These are phyloP conservation scores for Dioszegia hungarica DNA, from an alignment of 768 basidiomycete genomes.

Conservation along the genomic window DNA sequence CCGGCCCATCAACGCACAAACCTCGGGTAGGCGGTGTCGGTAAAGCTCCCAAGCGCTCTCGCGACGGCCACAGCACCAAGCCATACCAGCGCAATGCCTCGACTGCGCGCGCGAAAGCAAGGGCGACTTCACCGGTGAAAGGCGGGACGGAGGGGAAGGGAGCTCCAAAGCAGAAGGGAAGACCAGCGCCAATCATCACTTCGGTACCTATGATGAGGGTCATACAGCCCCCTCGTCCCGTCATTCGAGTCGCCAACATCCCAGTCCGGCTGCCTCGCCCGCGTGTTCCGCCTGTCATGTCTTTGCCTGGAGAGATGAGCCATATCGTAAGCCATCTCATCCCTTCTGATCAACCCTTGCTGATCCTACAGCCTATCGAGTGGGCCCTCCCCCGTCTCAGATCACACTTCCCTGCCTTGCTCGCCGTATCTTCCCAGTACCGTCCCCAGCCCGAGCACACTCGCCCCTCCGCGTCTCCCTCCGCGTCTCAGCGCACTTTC, in stretches of 20 bases:
- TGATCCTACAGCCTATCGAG: constrained; percentile 11
- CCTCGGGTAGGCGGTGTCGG: constrained; percentile 11
- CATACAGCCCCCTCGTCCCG: background rate
- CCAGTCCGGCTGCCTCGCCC: constrained; percentile 12
- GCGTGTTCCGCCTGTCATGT: constrained; percentile 7
- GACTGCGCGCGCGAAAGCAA: constrained; percentile 1
- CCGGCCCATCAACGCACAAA: constrained; percentile 3
- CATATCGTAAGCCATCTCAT: constrained; percentile 9
- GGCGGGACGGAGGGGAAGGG: background rate
- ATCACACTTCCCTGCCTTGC: constrained; percentile 10
- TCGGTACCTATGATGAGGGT: background rate
- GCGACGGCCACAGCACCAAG: constrained; percentile 3
- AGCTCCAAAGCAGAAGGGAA: background rate
- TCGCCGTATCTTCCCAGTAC: constrained; percentile 11
- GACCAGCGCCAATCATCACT: background rate
- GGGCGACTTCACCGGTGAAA: background rate
- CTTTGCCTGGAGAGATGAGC: background rate
- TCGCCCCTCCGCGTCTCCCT: background rate
- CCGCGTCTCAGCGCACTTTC: background rate
- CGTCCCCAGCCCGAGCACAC: constrained; percentile 7
- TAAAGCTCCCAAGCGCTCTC: constrained; percentile 7
- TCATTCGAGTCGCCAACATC: constrained; percentile 2
- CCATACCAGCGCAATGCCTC: constrained; percentile 8
- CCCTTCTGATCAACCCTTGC: background rate
- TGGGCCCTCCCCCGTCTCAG: constrained; percentile 6